Percentiles rank a stretch among this genome's conserved stretches.
phyloP scores from a whole-genome alignment of 805 yeast species.

The Sugiyamaella americana region DNA sequence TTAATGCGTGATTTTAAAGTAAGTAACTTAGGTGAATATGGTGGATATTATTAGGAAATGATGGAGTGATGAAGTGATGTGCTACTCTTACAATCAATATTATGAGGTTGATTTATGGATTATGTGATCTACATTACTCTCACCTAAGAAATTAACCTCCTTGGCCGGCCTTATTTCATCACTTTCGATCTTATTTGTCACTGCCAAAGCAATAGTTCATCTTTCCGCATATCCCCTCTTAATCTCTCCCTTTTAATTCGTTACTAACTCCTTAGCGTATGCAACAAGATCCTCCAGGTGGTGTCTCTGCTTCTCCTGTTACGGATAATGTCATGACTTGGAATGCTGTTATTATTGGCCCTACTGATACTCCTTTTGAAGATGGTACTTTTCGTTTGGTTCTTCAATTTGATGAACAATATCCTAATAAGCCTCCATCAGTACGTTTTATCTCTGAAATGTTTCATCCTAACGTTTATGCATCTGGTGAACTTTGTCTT shows the following conservation, averaged over 20 bases:
- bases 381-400: slow-evolving; percentile 91
- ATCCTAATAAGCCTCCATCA: slow-evolving; percentile 93
- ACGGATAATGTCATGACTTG: slow-evolving; percentile 97
- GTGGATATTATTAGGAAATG: too few species aligned
- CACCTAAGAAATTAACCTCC: too few species aligned
- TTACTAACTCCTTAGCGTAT: slow-evolving; percentile 49
- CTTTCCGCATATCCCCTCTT: too few species aligned
- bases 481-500: slow-evolving; percentile 88
- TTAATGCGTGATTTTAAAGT: slow-evolving; percentile 96
- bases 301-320: slow-evolving; percentile 94
- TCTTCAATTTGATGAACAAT: slow-evolving; percentile 90
- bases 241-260: too few species aligned
- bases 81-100: too few species aligned
- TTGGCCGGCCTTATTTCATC: too few species aligned
- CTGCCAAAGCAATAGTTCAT: too few species aligned
- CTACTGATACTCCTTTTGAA: slow-evolving; percentile 95
- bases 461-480: slow-evolving; percentile 98
- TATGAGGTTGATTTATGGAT: too few species aligned
- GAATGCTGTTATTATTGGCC: slow-evolving; percentile 97
- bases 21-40: slow-evolving; percentile 26
- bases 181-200: too few species aligned
- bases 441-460: slow-evolving; percentile 88
- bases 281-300: slow-evolving; percentile 98
- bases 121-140: too few species aligned
- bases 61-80: too few species aligned